A percentile compares a stretch with the other conserved stretches of the same genome.
phyloP scores from a whole-genome alignment of 306 rosid species.

The Erythrophleum fordii region DNA sequence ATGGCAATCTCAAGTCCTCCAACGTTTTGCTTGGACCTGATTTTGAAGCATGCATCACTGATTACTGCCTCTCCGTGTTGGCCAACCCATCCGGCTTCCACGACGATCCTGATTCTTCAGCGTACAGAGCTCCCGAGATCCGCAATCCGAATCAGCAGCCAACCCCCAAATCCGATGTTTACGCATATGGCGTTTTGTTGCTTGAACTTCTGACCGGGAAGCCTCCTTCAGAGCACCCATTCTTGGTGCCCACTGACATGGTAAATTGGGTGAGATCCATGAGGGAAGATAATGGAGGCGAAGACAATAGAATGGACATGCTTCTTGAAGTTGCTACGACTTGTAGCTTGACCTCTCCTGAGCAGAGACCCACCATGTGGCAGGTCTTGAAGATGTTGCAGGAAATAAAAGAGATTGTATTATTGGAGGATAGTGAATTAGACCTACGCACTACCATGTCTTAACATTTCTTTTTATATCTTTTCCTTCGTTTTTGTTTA shows the following conservation, averaged over 20 bases:
- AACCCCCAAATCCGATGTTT: constrained; percentile 71
- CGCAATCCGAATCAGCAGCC: constrained; percentile 54
- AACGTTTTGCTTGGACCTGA: constrained; percentile 86
- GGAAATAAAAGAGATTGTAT: constrained; percentile 74
- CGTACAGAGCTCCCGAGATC: constrained; percentile 75
- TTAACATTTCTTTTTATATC: neutral
- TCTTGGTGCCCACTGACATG: constrained; percentile 59
- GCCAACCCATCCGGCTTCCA: constrained; percentile 40
- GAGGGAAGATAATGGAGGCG: constrained; percentile 64
- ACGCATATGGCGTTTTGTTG: constrained; percentile 72
- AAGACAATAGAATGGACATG: constrained; percentile 70
- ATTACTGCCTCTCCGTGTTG: constrained; percentile 76
- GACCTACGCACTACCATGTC: constrained; percentile 41
- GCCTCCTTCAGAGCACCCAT: constrained; percentile 63
- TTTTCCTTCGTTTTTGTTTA: neutral
- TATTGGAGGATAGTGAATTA: constrained; percentile 59
- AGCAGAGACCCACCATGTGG: constrained; percentile 97
- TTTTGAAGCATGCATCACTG: constrained; percentile 85
- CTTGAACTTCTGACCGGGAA: constrained; percentile 84
- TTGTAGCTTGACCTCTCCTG: constrained; percentile 74
- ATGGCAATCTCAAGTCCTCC: constrained; percentile 87
- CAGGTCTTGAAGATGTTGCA: constrained; percentile 95
- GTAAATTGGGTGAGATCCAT: constrained; percentile 66
- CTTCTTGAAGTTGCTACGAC: constrained; percentile 76
- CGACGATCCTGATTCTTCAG: constrained; percentile 50